phyloP scores from a whole-genome alignment of 129 eudicot genomes.

The Artemisia tridentata region DNA sequence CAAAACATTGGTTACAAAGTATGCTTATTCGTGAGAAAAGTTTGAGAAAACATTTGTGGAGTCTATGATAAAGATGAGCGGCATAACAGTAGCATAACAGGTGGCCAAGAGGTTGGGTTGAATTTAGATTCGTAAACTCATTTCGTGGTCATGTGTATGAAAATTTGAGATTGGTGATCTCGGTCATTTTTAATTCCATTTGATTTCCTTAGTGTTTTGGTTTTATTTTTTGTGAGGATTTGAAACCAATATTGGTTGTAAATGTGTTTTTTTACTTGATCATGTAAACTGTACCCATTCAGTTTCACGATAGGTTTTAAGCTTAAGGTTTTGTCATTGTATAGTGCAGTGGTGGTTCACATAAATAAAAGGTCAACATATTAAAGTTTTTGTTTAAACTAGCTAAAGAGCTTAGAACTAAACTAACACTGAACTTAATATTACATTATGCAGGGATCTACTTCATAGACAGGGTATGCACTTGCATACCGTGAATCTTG shows the following conservation, averaged over 20 bases:
- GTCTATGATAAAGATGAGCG: constrained; percentile 60
- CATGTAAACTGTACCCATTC: constrained; percentile 12
- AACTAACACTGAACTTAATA: no score
- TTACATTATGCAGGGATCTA: no score
- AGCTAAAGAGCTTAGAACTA: no score
- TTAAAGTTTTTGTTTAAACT: no score
- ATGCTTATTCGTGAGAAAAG: constrained; percentile 36
- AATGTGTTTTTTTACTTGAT: constrained; percentile 9
- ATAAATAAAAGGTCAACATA: no score
- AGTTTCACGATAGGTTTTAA: neutral
- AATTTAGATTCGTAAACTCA: constrained; percentile 37
- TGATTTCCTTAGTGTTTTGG: constrained; percentile 1
- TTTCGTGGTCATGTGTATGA: neutral
- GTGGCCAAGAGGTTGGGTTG: constrained; percentile 49
- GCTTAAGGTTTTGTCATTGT: neutral
- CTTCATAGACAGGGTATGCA: no score
- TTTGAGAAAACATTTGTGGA: constrained; percentile 49
- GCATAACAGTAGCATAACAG: constrained; percentile 18
- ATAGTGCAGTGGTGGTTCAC: no score
- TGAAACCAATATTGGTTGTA: neutral
- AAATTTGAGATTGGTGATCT: constrained; percentile 9
- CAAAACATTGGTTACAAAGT: constrained; percentile 35
- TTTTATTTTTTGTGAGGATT: neutral
- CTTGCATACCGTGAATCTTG: no score
- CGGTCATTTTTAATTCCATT: constrained; percentile 9